phyloP scores from a whole-genome alignment of 176 grass and related monocot species.

The Leersia perrieri region DNA sequence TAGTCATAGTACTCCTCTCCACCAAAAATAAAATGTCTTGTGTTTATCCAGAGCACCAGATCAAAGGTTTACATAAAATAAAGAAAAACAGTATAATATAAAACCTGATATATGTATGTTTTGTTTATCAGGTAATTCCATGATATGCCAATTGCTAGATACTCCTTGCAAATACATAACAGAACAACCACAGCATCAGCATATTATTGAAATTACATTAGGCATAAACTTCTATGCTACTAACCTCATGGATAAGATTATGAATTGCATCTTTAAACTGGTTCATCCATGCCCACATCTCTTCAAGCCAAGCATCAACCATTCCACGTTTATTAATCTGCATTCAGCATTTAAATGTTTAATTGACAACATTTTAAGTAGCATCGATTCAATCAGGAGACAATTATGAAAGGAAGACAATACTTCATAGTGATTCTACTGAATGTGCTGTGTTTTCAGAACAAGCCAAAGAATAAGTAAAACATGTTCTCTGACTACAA shows the following conservation, averaged over 20 bases:
- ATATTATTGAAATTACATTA: constrained; percentile 20
- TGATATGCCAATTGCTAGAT: constrained; percentile 25
- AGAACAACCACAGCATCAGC: constrained; percentile 16
- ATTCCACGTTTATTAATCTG: constrained; percentile 70
- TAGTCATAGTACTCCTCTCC: neutral
- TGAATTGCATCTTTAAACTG: constrained; percentile 77
- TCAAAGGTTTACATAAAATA: neutral
- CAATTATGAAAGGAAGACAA: constrained; percentile 12
- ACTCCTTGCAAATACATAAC: neutral
- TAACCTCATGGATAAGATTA: constrained; percentile 67
- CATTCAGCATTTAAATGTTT: constrained; percentile 34
- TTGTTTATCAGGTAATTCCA: constrained; percentile 25
- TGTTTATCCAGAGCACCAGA: constrained; percentile 2
- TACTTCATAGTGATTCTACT: constrained; percentile 15
- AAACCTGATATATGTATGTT: constrained; percentile 5
- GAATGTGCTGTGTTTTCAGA: constrained; percentile 21
- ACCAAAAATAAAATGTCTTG: neutral
- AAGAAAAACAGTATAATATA: constrained; percentile 16
- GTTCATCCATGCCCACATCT: constrained; percentile 80
- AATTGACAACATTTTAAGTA: constrained; percentile 12
- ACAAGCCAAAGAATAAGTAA: neutral
- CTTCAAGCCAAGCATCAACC: constrained; percentile 90
- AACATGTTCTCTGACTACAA: constrained; percentile 17
- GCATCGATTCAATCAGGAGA: constrained; percentile 23
- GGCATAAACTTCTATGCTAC: constrained; percentile 4